Base-by-base conservation (phyloP, 345 rosid species). In the Salix suchowensis region DNA sequence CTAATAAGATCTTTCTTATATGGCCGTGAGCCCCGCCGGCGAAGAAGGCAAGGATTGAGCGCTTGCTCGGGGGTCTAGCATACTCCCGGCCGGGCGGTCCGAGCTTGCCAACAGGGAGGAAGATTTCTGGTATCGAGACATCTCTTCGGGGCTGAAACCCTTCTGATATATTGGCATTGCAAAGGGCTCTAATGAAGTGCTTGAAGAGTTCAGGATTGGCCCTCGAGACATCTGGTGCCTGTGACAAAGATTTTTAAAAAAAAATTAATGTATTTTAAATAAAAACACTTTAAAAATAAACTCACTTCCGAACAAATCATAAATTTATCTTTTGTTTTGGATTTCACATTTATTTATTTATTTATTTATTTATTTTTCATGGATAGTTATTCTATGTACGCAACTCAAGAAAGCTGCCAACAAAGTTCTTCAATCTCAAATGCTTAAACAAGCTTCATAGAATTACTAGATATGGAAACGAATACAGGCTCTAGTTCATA, bases 121-220 rank as follows among this genome's bases (percentile, higher is more conserved):
- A 77, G 42, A 89, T 65, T 70, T 87, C 96, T 0, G 96, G 92
- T 46, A 92, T n/a, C 4, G 98, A 69, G 26, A 89, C 92, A 50
- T 94, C 97, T 82, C 90, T 87, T 3, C 24, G 2, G 1, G 93
- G 93, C 0, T 58, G 75, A 82, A 94, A 94, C 11, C 94, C 91
- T 76, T 92, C 97, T 0, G 94, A 84, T 6, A 86, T 75, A 67
- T 94, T 94, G 76, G 98, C 98, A 76, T 92, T 94, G 82, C 97
- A 92, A 1, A 92, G 87, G 24, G 84, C 98, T 70, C 96, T 85
- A 1, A 89, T 82, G 65, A 91, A 88, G 71, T 86, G 78, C 76
- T 78, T 86, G 88, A 82, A 91, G 30, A 88, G 65, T 61, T 82
- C 80, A 42, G 88, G 92, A 60, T 88, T 73, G 32, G 26, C 70